Evolutionary conservation across 2,329 filamentous ascomycete genomes (phyloP), one percentile per base, ranked within the genome.

Genomic region (Rhynchosporium agropyri): DNA sequence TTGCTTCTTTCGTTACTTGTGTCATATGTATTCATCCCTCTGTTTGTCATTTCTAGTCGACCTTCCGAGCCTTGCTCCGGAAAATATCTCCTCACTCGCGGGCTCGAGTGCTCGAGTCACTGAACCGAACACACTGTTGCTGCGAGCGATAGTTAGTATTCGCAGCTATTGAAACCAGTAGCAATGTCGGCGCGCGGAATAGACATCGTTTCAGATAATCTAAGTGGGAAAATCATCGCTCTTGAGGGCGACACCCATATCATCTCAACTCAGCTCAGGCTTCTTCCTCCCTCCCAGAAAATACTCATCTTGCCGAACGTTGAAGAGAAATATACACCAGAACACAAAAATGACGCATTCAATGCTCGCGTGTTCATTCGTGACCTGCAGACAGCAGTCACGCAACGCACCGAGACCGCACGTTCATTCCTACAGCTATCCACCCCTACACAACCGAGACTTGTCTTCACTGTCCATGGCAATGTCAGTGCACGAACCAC

Each of bases 401-500:
- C 74, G 54, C 74, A 77, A 20, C 81, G 85, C 48, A 76, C 77
- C 36, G 76, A 82, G 58, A 76, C 76, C 49, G 85, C 85, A 7
- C 74, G 76, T 36, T 71, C 76, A 2, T 89, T 88, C 68, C 72
- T 88, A 29, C 73, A 75, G 46, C 76, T 76, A 9, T 79, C 81
- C 6, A 79, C 78, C 0, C 71, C 76, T 9, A 73, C 74, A 58
- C 79, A 79, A 63, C 85, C 81, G 67, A 80, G 81, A 62, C 72
- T 88, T 4, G 85, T 86, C 7, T 86, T 89, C 67, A 76, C 86
- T 73, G 81, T 85, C 58, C 86, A 85, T 3, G 84, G 86, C 9
- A 83, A 82, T 3, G 77, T 81, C 9, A 78, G 80, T 61, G 84
- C 84, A 1, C 80, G 82, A 59, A 74, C 80, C 5, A 75, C 80